Base-by-base conservation (phyloP, 768 basidiomycete species). In the Myochromella boudieri region DNA sequence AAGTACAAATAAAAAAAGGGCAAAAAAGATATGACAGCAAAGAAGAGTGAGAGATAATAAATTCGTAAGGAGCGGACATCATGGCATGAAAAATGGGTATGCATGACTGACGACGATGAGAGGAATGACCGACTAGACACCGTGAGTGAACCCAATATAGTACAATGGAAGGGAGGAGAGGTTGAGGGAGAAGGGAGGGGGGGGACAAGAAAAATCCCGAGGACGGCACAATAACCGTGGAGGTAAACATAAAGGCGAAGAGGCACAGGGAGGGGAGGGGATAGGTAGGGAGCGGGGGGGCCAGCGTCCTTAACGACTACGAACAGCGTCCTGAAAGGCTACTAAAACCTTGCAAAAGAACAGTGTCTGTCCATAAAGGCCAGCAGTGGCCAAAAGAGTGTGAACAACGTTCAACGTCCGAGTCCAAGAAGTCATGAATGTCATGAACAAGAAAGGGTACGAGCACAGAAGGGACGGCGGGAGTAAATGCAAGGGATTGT, bases 381-480 rank as follows among this genome's bases (percentile, higher is more conserved):
- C n/a, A 21, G 38, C 5, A n/a, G 33, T n/a, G 18, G n/a, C 8
- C 8, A 14, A 29, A 8, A 34, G 18, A 34, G 33, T n/a, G 33
- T 17, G 14, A 51, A 55, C 49, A 53, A 18, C 43, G 51, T 57
- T 47, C 53, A 33, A 3, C 4, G 26, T 44, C 43, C 43, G 22
- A 17, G 32, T 44, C 33, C 43, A 52, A 57, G 49, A 56, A 43
- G 34, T 49, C 48, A 48, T 48, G 28, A 26, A 46, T 34, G 45
- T 47, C 51, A 41, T 57, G 31, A 49, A 46, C 49, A 48, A 54
- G 56, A 50, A 50, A 46, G 39, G 37, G 29, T 32, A 33, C 33
- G 32, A 54, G n/a, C 37, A 36, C 22, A 22, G 41, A 49, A 49
- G 14, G 45, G 8, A 44, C 28, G 42, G n/a, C n/a, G n/a, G n/a